Evolutionary conservation across 2,329 filamentous ascomycete species (phyloP).

Genomic region (Phaeosphaeria sp.): DNA sequence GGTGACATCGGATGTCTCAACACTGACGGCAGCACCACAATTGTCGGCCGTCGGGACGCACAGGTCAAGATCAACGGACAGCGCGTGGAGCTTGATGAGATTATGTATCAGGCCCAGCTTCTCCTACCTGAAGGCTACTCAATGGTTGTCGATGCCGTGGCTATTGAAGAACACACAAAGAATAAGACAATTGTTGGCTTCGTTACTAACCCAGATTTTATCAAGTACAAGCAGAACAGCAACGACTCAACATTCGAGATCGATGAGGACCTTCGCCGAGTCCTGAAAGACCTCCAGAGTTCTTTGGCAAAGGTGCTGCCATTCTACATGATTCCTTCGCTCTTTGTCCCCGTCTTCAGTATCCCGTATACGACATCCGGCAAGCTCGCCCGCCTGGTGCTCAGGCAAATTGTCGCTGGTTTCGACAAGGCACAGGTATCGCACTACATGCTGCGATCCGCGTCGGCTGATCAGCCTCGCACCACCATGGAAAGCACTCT

Average conservation of each 20-base stretch:
- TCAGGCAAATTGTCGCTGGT: constrained; percentile 14
- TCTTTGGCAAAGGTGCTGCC: constrained; percentile 35
- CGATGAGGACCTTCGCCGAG: constrained; percentile 11
- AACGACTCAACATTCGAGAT: constrained; percentile 13
- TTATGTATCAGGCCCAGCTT: constrained; percentile 15
- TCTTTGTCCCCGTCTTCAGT: constrained; percentile 46
- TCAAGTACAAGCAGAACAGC: constrained; percentile 3
- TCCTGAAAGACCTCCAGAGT: constrained; percentile 12
- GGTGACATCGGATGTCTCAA: constrained; percentile 3
- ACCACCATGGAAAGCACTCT: constrained; percentile 16
- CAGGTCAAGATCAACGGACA: constrained; percentile 47
- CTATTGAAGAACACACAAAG: constrained; percentile 19
- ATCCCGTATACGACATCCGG: constrained; percentile 48
- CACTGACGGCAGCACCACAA: constrained; percentile 16
- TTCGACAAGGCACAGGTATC: constrained; percentile 14
- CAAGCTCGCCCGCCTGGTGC: constrained; percentile 27
- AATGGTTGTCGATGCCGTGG: constrained; percentile 14
- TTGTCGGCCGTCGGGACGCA: constrained; percentile 22
- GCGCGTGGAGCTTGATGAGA: constrained; percentile 51
- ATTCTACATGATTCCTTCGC: constrained; percentile 50
- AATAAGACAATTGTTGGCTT: constrained; percentile 20
- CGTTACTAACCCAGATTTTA: constrained; percentile 11
- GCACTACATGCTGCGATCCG: constrained; percentile 17
- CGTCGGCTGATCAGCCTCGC: constrained; percentile 11
- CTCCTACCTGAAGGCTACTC: constrained; percentile 14